Base-by-base conservation (phyloP, 106 monocot species). In the Iris macrosiphon region DNA sequence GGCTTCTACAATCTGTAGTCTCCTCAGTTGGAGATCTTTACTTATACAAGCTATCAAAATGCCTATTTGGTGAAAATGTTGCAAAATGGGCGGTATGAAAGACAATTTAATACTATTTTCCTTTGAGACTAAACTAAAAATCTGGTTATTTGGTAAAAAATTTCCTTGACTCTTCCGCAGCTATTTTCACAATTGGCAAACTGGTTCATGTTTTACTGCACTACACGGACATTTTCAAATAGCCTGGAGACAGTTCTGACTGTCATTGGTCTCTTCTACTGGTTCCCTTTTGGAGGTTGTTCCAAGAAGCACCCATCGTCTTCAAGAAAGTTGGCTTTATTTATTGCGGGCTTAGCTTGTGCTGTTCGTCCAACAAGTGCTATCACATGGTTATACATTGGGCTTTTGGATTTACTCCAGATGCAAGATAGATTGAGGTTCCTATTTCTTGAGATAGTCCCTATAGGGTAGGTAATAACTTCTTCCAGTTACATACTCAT, bases 141-240 rank as follows among this genome's bases (percentile, higher is more conserved):
- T n/a, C n/a, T n/a, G n/a, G n/a, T 15, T 27, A 32, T 54, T 11
- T 54, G n/a, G 14, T 30, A 29, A 37, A 27, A 11, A 52, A 52
- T 57, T 25, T 61, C 72, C 74, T 86, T 83, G 64, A 75, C 64
- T 40, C 6, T 52, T 0, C 37, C 15, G 57, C 45, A 98, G 98
- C 44, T 98, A 25, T 98, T 98, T 71, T 87, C 61, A 40, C 90
- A 90, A 47, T 63, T 98, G 69, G 72, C 61, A 7, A 87, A 87
- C 55, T 98, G 98, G 98, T 98, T 98, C 65, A 81, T 80, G 76
- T 91, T 98, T 45, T 98, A 86, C 61, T 98, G 96, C 54, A 86
- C 79, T 17, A 77, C 90, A 49, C 60, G 96, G 26, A 91, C 96
- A 45, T 75, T 87, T 15, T 90, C 90, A 41, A 98, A 98, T 49